Base-by-base conservation (phyloP, 2,329 filamentous ascomycete genomes). In the Harringtonia lauricola region DNA sequence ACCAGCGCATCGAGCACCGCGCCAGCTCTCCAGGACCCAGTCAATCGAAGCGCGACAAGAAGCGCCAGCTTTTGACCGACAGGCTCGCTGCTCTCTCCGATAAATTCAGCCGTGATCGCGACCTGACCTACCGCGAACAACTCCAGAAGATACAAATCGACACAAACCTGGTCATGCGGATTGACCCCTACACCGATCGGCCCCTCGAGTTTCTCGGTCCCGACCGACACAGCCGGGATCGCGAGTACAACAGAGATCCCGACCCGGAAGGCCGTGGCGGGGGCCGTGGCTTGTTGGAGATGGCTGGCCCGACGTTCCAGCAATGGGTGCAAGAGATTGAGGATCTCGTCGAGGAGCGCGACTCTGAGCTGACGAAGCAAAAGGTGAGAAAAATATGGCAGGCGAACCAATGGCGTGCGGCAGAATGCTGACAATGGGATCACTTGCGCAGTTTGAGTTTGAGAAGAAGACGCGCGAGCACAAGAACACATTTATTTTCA, bases 101-200 rank as follows among this genome's bases (percentile, higher is more conserved):
- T 43, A 80, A 81, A 52, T 90, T 95, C 63, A 77, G 79, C 50
- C 76, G 82, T 50, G 88, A 94, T 57, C 77, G 86, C 51, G 87
- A 95, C 61, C 70, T 76, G 49, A 81, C 87, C 55, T 96, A 94
- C 62, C 80, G 89, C 49, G 85, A 92, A 52, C 87, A 95, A 63
- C 74, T 95, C 2, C 83, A 92, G 56, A 86, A 86, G 52, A 79
- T 95, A n/a, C 89, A 95, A 64, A 81, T 86, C 51, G 89, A 95
- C 61, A 88, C 89, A 64, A 86, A 77, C 46, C 73, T 94, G 37
- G 86, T 95, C 52, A 81, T 87, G 60, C 81, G 85, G 53, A 85
- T 92, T 42, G 83, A 95, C 56, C 83, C 86, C 1, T 94, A 94
- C 60, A 70, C 73, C 19, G 65, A 67, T 39, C 59, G 64, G 18